A percentile compares a stretch with the other conserved stretches of the same genome.
Conservation (phyloP, 208 protist species). For the Leishmania major region DNA sequence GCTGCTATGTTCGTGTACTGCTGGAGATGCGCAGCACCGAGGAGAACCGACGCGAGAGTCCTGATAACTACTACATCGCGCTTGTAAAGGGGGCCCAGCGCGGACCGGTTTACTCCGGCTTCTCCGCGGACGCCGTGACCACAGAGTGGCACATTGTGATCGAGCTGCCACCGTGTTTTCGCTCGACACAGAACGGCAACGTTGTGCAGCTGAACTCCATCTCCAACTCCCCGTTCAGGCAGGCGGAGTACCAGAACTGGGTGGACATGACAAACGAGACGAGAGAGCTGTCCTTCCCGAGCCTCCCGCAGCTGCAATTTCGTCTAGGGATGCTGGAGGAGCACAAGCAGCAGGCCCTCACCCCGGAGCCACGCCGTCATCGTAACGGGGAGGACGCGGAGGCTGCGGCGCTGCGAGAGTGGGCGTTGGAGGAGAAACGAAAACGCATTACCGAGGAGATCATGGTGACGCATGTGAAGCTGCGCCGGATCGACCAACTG, state of each 20-base stretch:
- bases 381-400: slow-evolving; percentile 61
- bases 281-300: slow-evolving; percentile 58
- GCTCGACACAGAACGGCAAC: slow-evolving; percentile 83
- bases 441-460: slow-evolving; percentile 53
- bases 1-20: slow-evolving; percentile 90
- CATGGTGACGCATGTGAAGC: slow-evolving; percentile 54
- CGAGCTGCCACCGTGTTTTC: slow-evolving; percentile 90
- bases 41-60: slow-evolving; percentile 66
- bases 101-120: slow-evolving; percentile 86
- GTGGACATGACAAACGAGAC: slow-evolving; percentile 65
- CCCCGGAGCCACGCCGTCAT: slow-evolving; percentile 48
- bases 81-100: slow-evolving; percentile 78
- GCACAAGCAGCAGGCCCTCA: slow-evolving; percentile 82
- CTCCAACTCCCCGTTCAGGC: slow-evolving; percentile 86
- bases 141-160: slow-evolving; percentile 92
- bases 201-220: slow-evolving; percentile 92
- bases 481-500: slow-evolving; percentile 68
- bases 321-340: slow-evolving; percentile 85
- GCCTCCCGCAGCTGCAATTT: slow-evolving; percentile 78
- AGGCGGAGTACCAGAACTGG: slow-evolving; percentile 89
- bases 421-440: slow-evolving; percentile 35
- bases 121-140: slow-evolving; percentile 76
- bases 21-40: slow-evolving; percentile 87
- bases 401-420: slow-evolving; percentile 47
- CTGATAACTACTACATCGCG: slow-evolving; percentile 91